Conservation (phyloP, 1,284 basidiomycete genomes). For the Porphyrellus sp. region DNA sequence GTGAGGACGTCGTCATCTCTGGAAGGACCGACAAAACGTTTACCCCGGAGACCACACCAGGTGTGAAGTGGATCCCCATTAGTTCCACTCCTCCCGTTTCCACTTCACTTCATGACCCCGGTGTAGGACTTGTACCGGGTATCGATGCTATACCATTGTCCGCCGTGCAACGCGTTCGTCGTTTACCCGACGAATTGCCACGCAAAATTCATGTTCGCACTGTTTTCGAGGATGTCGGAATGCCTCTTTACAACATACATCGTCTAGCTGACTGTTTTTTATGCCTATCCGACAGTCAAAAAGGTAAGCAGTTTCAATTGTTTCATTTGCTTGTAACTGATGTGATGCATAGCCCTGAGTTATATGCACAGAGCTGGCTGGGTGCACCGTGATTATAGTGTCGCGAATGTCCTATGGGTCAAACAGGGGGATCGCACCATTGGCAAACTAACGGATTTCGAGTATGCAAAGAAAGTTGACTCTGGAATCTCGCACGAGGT, state of each 20-base stretch:
- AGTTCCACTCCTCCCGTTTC: not conserved
- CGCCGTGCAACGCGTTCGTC: not conserved
- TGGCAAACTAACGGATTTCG: slow-evolving; percentile 14
- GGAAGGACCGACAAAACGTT: not conserved
- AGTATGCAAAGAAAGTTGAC: slow-evolving; percentile 10
- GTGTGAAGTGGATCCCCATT: not conserved
- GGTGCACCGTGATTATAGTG: slow-evolving; percentile 16
- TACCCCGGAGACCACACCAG: not conserved
- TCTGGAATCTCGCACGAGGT: not conserved
- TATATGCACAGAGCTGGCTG: slow-evolving; percentile 6
- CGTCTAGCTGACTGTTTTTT: not conserved
- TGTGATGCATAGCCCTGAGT: not conserved
- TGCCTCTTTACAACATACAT: not conserved
- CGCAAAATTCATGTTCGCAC: slow-evolving; percentile 3
- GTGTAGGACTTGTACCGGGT: not conserved
- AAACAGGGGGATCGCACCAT: not conserved
- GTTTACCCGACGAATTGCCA: not conserved
- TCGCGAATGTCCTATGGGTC: slow-evolving; percentile 7
- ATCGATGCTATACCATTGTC: not conserved
- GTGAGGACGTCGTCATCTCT: not conserved
- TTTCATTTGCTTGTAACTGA: not conserved
- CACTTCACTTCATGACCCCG: not conserved
- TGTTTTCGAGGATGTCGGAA: slow-evolving; percentile 7
- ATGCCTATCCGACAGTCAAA: not conserved
- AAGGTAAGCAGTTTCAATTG: not conserved